Evolutionary conservation across 2,329 filamentous ascomycete genomes (phyloP).

Genomic region (Phialophora verrucosa): DNA sequence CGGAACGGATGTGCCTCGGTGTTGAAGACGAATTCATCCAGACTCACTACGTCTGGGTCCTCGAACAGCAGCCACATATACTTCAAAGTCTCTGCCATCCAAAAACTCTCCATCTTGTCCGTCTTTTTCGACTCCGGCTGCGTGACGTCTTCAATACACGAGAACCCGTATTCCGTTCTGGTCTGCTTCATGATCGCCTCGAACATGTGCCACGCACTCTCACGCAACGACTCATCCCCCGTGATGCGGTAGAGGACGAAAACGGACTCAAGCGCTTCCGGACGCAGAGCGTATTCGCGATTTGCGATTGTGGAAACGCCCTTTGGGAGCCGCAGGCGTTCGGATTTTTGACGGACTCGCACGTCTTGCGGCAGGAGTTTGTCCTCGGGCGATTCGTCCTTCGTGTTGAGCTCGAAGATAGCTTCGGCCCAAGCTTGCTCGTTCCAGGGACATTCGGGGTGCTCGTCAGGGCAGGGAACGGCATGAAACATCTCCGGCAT

Average conservation of each 20-base stretch:
- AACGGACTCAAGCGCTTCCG: constrained; percentile 65
- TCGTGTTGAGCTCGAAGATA: constrained; percentile 23
- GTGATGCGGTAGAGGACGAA: constrained; percentile 67
- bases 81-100: constrained; percentile 42
- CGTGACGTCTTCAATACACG: constrained; percentile 41
- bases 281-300: constrained; percentile 66
- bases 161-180: constrained; percentile 51
- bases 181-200: constrained; percentile 52
- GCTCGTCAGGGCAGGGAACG: constrained; percentile 47
- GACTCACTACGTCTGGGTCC: constrained; percentile 36
- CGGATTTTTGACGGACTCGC: constrained; percentile 41
- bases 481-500: constrained; percentile 65
- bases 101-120: constrained; percentile 41
- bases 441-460: constrained; percentile 50
- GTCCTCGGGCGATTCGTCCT: constrained; percentile 38
- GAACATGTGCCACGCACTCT: constrained; percentile 59
- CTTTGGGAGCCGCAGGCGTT: constrained; percentile 48
- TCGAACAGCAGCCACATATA: constrained; percentile 41
- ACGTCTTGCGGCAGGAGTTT: constrained; percentile 13
- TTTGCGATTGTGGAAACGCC: constrained; percentile 34
- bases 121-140: constrained; percentile 18
- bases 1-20: constrained; percentile 39
- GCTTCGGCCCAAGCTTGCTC: constrained; percentile 45
- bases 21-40: constrained; percentile 41
- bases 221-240: constrained; percentile 56